Evolutionary conservation across 2,329 filamentous ascomycete species (phyloP).

Genomic region (Incumbomyces delicatus): DNA sequence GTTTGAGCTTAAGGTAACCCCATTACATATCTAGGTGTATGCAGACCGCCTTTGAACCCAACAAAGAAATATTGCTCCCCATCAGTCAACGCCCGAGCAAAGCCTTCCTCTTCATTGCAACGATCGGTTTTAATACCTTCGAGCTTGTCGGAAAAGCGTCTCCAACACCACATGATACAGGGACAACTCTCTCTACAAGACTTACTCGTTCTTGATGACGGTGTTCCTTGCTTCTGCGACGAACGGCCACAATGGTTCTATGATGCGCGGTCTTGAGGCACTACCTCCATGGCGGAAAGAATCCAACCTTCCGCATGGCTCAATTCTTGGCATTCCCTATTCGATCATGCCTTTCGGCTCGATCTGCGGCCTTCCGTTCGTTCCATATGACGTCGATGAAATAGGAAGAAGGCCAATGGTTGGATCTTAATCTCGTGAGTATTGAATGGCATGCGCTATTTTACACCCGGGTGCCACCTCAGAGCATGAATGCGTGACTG

Average conservation of each 20-base stretch:
- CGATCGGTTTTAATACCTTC: conserved; percentile 15
- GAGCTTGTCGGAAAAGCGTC: conserved; percentile 29
- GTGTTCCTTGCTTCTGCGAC: conserved; percentile 50
- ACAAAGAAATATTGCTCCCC: too few species aligned
- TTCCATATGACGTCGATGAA: conserved; percentile 40
- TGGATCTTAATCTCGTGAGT: too few species aligned
- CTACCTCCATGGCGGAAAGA: conserved; percentile 17
- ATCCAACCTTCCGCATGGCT: conserved; percentile 15
- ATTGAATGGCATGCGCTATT: too few species aligned
- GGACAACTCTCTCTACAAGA: conserved; percentile 47
- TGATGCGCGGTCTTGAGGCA: conserved; percentile 18
- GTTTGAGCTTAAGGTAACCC: too few species aligned
- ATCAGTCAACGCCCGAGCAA: too few species aligned
- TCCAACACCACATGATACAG: conserved; percentile 48
- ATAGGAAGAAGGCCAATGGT: conserved; percentile 38
- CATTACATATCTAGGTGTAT: too few species aligned
- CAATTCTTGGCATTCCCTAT: conserved; percentile 16
- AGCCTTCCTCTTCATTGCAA: not conserved
- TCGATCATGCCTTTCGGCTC: conserved; percentile 31
- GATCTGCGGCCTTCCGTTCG: conserved; percentile 38
- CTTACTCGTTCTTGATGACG: conserved; percentile 47
- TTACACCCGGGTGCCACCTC: too few species aligned
- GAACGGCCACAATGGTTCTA: conserved; percentile 19
- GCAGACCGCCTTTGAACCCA: too few species aligned
- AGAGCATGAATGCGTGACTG: too few species aligned